Percentiles rank a stretch among this genome's conserved stretches.
Conservation (phyloP, 345 rosid genomes). For the Orychophragmus violaceus region DNA sequence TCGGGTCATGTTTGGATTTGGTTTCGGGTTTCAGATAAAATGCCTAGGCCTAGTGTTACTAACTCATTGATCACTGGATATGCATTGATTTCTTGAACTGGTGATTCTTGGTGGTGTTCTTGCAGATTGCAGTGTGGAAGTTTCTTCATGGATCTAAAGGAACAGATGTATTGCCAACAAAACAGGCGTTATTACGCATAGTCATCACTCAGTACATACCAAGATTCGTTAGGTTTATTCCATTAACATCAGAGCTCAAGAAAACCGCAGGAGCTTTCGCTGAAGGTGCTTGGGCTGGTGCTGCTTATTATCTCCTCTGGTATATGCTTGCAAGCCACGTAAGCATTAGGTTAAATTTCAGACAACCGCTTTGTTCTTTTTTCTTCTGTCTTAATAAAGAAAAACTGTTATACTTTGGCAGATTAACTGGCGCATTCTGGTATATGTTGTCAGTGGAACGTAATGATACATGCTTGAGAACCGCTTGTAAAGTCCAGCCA, state of each 20-base stretch:
- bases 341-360: constrained; percentile 23
- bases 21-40: too few relatives aligned
- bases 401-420: constrained; percentile 22
- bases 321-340: constrained; percentile 86
- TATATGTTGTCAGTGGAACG: constrained; percentile 75
- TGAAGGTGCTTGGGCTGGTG: constrained; percentile 76
- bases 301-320: constrained; percentile 83
- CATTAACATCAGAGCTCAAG: constrained; percentile 71
- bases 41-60: neutral
- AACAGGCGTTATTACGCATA: constrained; percentile 46
- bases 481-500: constrained; percentile 38
- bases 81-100: neutral
- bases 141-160: constrained; percentile 51
- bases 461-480: constrained; percentile 62
- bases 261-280: constrained; percentile 79
- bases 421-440: constrained; percentile 82
- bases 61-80: neutral
- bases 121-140: constrained; percentile 65
- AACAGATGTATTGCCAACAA: constrained; percentile 53
- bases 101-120: neutral
- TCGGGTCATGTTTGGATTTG: too few relatives aligned
- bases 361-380: too few relatives aligned
- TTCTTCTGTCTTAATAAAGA: too few relatives aligned
- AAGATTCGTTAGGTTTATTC: constrained; percentile 61
- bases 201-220: constrained; percentile 74